Conservation (phyloP, 306 rosid species). For the Biancaea sappan region DNA sequence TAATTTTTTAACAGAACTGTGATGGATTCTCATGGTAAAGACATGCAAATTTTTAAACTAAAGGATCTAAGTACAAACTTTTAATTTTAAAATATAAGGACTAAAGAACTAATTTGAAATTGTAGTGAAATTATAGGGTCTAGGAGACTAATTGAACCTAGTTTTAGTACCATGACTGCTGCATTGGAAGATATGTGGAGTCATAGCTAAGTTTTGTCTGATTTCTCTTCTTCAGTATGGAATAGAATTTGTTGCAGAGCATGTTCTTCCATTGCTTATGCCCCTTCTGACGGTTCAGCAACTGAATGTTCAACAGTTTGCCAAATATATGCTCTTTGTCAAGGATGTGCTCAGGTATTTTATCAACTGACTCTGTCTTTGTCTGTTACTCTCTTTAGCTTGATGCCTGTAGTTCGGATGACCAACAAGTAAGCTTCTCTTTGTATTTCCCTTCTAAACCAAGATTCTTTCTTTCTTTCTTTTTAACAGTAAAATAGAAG, state of each 20-base stretch:
- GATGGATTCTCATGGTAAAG: neutral
- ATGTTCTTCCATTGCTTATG: conserved; percentile 79
- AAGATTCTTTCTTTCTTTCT: neutral
- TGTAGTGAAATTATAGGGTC: neutral
- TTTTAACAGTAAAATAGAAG: conserved; percentile 80
- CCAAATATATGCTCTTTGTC: conserved; percentile 95
- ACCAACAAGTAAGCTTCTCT: conserved; percentile 2
- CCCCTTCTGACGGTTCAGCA: conserved; percentile 91
- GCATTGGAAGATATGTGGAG: conserved; percentile 8
- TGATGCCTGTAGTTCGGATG: neutral
- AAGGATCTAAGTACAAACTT: neutral
- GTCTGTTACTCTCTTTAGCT: neutral
- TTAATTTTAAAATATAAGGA: neutral
- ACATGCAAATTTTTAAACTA: neutral
- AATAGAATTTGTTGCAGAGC: conserved; percentile 88
- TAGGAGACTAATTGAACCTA: neutral
- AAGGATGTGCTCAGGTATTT: conserved; percentile 83
- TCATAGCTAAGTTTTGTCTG: conserved; percentile 34
- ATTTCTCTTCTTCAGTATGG: conserved; percentile 68
- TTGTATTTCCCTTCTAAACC: conserved; percentile 13
- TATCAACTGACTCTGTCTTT: neutral
- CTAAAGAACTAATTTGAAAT: neutral
- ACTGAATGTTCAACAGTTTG: conserved; percentile 91
- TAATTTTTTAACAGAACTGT: neutral
- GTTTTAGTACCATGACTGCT: neutral